These are phyloP conservation scores for Saxophila tyrrhenica DNA, from an alignment of 495 filamentous ascomycete species.

Conservation along the genomic window DNA sequence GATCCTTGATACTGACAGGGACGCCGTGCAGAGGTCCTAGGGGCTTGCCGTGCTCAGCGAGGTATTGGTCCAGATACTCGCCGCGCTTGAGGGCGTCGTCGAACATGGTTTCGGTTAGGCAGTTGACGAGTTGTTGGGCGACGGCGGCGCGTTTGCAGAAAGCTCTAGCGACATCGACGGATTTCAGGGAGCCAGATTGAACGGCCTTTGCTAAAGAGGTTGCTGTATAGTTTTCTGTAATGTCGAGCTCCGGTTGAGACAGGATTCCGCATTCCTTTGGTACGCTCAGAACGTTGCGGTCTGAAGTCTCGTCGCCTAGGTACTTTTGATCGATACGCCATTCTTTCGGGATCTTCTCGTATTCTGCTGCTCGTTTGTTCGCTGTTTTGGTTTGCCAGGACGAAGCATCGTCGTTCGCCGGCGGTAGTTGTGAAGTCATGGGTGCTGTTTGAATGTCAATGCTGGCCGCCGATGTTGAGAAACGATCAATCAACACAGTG, in stretches of 20 bases:
- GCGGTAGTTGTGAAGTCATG: not conserved
- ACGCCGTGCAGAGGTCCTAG: slow-evolving; percentile 34
- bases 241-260: not conserved
- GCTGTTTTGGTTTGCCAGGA: not conserved
- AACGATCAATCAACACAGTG: too few relatives aligned
- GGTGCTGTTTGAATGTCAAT: too few relatives aligned
- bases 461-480: too few relatives aligned
- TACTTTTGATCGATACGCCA: not conserved
- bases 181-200: not conserved
- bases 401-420: not conserved
- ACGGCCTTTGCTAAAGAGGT: not conserved
- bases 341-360: not conserved
- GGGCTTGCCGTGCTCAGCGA: slow-evolving; percentile 35
- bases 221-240: not conserved
- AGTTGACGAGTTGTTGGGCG: slow-evolving; percentile 41
- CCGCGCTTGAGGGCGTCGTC: slow-evolving; percentile 48
- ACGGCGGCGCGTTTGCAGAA: slow-evolving; percentile 46
- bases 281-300: not conserved
- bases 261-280: slow-evolving; percentile 1
- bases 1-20: slow-evolving; percentile 27
- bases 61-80: slow-evolving; percentile 45
- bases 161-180: slow-evolving; percentile 38
- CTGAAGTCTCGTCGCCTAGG: not conserved
- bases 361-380: slow-evolving; percentile 2
- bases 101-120: slow-evolving; percentile 53